A percentile compares a stretch with the other conserved stretches of the same genome.
Conservation (phyloP, 2,329 filamentous ascomycete species). For the Lomentospora prolificans region DNA sequence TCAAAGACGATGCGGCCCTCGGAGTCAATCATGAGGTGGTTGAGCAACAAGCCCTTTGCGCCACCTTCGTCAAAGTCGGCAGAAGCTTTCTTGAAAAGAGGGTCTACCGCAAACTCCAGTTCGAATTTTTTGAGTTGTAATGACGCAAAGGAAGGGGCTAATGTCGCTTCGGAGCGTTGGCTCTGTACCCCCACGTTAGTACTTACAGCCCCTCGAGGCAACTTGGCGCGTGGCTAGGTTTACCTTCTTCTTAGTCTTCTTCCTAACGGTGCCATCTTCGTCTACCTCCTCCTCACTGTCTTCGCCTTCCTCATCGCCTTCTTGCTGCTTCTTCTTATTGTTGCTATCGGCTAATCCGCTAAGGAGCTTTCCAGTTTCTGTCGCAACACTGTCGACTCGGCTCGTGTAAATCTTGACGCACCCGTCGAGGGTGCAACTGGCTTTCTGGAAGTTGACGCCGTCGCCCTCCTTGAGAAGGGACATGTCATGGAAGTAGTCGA, state of each 20-base stretch:
- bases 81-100: conserved; percentile 97
- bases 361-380: conserved; percentile 88
- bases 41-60: conserved; percentile 86
- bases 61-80: conserved; percentile 98
- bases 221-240: no score
- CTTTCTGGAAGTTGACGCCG: conserved; percentile 96
- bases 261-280: conserved; percentile 49
- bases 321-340: conserved; percentile 60
- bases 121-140: conserved; percentile 96
- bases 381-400: conserved; percentile 94
- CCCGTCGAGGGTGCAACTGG: conserved; percentile 91
- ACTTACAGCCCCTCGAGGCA: no score
- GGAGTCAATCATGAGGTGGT: conserved; percentile 91
- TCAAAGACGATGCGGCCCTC: conserved; percentile 94
- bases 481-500: conserved; percentile 99
- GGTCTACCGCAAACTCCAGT: conserved; percentile 90
- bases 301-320: conserved; percentile 57
- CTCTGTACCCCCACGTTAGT: conserved; percentile 26
- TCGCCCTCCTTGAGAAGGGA: conserved; percentile 92
- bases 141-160: conserved; percentile 79
- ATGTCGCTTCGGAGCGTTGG: conserved; percentile 80
- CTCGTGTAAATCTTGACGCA: conserved; percentile 99
- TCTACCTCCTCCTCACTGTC: conserved; percentile 54
- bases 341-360: conserved; percentile 87
- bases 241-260: conserved; percentile 68